Conservation (phyloP, 805 yeast genomes). For the Torulaspora maleeae region DNA sequence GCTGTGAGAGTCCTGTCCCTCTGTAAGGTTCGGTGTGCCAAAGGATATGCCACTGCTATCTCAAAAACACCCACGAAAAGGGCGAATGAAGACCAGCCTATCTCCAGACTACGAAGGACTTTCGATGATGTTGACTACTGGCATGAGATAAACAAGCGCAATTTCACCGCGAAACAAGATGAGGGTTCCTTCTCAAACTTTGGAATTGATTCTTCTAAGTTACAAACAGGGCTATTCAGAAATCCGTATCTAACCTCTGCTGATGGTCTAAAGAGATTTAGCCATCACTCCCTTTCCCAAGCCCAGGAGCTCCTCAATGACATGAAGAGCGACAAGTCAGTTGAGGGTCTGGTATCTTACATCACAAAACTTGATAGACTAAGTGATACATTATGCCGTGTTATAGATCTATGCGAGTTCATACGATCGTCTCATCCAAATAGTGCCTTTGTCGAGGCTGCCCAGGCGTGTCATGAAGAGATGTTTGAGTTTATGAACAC, state of each 20-base stretch:
- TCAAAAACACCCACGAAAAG: not conserved
- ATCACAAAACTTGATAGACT: constrained; percentile 72
- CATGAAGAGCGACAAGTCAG: constrained; percentile 47
- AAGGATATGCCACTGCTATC: constrained; percentile 2
- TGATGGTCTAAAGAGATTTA: constrained; percentile 62
- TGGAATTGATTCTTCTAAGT: constrained; percentile 5
- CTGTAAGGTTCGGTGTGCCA: not conserved
- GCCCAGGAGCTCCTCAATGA: constrained; percentile 59
- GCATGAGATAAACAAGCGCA: constrained; percentile 43
- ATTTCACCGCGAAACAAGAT: constrained; percentile 12
- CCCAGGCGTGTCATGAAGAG: constrained; percentile 80
- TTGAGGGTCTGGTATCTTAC: constrained; percentile 44
- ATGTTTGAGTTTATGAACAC: constrained; percentile 93
- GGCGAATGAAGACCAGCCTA: not conserved
- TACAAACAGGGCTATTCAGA: constrained; percentile 61
- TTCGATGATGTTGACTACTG: constrained; percentile 63
- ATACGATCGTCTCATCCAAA: constrained; percentile 85
- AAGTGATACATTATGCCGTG: constrained; percentile 85
- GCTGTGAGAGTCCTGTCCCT: not conserved
- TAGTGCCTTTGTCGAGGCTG: constrained; percentile 62
- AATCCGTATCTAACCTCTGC: constrained; percentile 70
- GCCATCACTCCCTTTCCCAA: constrained; percentile 54
- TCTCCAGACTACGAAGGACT: constrained; percentile 29
- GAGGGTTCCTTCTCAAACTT: constrained; percentile 7
- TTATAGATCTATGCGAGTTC: constrained; percentile 90